Conservation (phyloP, 352 stramenopile genomes). For the Globisporangium paddicum region DNA sequence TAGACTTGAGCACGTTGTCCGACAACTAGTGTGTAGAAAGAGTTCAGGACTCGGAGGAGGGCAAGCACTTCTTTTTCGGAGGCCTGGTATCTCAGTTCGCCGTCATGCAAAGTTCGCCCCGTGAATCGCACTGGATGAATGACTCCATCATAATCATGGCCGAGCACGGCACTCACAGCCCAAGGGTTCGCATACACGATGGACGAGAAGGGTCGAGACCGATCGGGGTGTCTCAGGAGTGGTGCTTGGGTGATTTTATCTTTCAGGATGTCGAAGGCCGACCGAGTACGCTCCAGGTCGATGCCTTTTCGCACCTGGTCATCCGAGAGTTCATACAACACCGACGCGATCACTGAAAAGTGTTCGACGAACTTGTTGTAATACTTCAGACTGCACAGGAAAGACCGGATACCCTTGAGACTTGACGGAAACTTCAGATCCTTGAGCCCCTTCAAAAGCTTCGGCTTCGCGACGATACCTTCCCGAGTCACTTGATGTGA, state of each 20-base stretch:
- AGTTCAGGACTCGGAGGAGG: conserved; percentile 4
- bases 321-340: conserved; percentile 17
- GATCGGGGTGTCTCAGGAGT: conserved; percentile 12
- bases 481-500: conserved; percentile 9
- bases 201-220: background rate
- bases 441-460: conserved; percentile 4
- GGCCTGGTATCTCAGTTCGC: conserved; percentile 12
- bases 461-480: conserved; percentile 11
- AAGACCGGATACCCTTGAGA: conserved; percentile 18
- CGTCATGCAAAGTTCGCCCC: conserved; percentile 3
- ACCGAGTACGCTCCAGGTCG: background rate
- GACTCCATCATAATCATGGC: conserved; percentile 7
- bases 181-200: conserved; percentile 20
- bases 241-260: conserved; percentile 6
- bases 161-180: conserved; percentile 13
- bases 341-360: conserved; percentile 10
- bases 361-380: conserved; percentile 27
- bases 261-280: conserved; percentile 13
- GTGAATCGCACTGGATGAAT: conserved; percentile 15
- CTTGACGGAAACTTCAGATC: conserved; percentile 11
- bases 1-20: conserved; percentile 9
- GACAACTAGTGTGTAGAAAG: conserved; percentile 4
- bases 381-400: conserved; percentile 19
- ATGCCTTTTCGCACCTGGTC: background rate
- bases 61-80: conserved; percentile 16